Evolutionary conservation across 371 early-diverging fungal species (phyloP), one percentile per base, ranked within the genome.

Genomic region (Mucor indicus): DNA sequence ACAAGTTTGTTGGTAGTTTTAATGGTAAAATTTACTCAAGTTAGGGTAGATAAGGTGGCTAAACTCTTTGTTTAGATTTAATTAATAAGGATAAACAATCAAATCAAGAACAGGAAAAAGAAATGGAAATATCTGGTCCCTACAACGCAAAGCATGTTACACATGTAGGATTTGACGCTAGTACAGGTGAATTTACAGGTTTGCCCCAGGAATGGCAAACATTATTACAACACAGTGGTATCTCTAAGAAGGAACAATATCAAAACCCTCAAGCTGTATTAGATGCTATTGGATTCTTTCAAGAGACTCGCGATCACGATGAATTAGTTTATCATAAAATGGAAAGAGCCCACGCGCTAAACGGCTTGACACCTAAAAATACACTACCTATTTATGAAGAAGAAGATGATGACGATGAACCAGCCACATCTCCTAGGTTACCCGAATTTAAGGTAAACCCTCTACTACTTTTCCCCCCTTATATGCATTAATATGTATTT

Each of bases 101-200:
- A 8, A 69, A 58, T 35, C 43, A 53, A 31, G n/a, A n/a, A n/a
- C n/a, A n/a, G n/a, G 60, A 60, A 15, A 55, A 67, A 41, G 72
- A 87, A 60, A 81, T 89, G 56, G 92, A 89, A 61, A 98, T 98
- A 46, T 95, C 96, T 3, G 86, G 89, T 11, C 98, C 98, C 9
- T 98, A 93, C 69, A 96, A 96, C 63, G 92, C 96, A 10, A 88
- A 93, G 27, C 98, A 98, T 67, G 79, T 96, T 49, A 95, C 95
- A 11, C 98, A 95, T 62, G 94, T 93, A 53, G 95, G 95, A 8
- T 92, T 89, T 64, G 86, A 92, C 72, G 76, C 85, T 19, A 85
- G 88, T 36, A 91, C 95, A 15, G 94, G 94, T 51, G 91, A 91
- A 72, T 93, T 93, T 55, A 91, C 92, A 38, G 98, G 98, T 15